These are phyloP conservation scores for Gorgonomyces haynaldii DNA, from an alignment of 192 early-diverging fungal species.

Conservation along the genomic window DNA sequence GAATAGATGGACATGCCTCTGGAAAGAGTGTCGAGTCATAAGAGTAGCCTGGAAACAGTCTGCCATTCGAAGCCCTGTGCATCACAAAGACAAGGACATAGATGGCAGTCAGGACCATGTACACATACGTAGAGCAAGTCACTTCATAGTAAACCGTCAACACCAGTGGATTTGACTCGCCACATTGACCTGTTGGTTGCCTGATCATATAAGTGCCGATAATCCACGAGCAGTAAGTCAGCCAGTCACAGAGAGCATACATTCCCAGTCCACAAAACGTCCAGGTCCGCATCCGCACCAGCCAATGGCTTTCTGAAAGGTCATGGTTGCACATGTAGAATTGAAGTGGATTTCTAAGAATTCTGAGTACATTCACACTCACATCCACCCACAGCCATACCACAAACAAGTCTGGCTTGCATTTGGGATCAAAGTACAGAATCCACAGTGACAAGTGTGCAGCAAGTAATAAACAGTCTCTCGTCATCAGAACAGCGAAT, in stretches of 20 bases:
- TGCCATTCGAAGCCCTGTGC: background rate
- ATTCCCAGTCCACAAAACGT: conserved; percentile 3
- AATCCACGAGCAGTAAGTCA: conserved; percentile 7
- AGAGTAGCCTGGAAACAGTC: conserved; percentile 2
- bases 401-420: too few relatives aligned
- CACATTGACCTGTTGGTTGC: background rate
- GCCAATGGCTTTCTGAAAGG: too few relatives aligned
- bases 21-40: background rate
- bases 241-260: conserved; percentile 4
- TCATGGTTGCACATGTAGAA: too few relatives aligned
- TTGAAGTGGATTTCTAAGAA: too few relatives aligned
- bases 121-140: background rate
- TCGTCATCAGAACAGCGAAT: too few relatives aligned
- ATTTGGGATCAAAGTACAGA: too few relatives aligned
- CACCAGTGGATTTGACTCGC: background rate
- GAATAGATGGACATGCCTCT: conserved; percentile 2
- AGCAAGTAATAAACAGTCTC: too few relatives aligned
- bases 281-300: too few relatives aligned
- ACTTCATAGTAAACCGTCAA: conserved; percentile 5
- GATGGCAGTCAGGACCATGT: background rate
- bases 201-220: background rate
- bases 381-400: too few relatives aligned
- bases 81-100: conserved; percentile 1
- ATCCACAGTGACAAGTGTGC: too few relatives aligned
- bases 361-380: too few relatives aligned